A percentile compares a stretch with the other conserved stretches of the same genome.
phyloP scores from a whole-genome alignment of 345 rosid genomes.

The Populus euphratica region DNA sequence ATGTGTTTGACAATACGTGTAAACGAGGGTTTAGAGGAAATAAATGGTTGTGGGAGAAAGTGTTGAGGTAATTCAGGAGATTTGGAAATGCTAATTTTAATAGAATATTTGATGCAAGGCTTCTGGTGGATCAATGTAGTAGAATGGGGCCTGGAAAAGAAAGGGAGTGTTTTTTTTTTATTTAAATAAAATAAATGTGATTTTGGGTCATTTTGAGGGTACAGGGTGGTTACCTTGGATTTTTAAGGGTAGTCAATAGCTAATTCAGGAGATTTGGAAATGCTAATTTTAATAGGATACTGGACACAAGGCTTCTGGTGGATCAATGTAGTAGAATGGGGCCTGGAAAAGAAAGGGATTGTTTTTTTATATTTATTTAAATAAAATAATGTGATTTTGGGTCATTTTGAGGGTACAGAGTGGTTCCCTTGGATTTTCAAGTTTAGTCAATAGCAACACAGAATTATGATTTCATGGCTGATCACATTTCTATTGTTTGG shows the following conservation, averaged over 20 bases:
- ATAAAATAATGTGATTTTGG: neutral
- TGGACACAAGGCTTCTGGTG: too few relatives aligned
- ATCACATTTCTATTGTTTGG: neutral
- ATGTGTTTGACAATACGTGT: neutral
- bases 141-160: neutral
- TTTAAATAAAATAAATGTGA: neutral
- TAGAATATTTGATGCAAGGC: too few relatives aligned
- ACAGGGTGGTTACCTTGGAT: neutral
- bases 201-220: neutral
- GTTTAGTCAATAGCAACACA: neutral
- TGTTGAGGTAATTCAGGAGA: too few relatives aligned
- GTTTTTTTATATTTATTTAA: neutral
- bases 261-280: too few relatives aligned
- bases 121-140: neutral
- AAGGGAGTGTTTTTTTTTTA: neutral
- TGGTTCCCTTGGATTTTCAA: neutral
- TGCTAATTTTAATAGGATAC: too few relatives aligned
- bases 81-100: too few relatives aligned
- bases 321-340: too few relatives aligned
- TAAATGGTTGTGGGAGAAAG: too few relatives aligned
- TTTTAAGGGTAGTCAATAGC: neutral
- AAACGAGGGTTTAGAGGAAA: neutral
- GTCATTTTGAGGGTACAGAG: neutral
- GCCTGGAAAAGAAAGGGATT: too few relatives aligned
- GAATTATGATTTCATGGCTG: neutral